These are phyloP conservation scores for Penicillium coffeae DNA, from an alignment of 495 filamentous ascomycete genomes.

Conservation along the genomic window DNA sequence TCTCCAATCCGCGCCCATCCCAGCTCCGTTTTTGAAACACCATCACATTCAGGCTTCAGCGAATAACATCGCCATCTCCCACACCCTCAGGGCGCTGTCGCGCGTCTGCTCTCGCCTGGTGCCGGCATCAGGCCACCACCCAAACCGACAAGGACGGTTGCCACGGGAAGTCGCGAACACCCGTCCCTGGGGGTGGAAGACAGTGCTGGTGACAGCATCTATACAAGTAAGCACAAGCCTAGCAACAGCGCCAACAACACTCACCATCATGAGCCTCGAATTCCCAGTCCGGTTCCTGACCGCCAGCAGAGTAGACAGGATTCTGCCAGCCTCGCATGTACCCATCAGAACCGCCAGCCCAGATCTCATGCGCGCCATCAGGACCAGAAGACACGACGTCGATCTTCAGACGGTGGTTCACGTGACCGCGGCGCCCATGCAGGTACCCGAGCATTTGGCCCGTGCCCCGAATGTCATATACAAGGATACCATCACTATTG, in stretches of 20 bases:
- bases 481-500: conserved; percentile 63
- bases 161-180: conserved; percentile 77
- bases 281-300: conserved; percentile 51
- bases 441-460: conserved; percentile 66
- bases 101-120: neutral
- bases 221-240: neutral
- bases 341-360: conserved; percentile 83
- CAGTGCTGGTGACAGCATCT: conserved; percentile 59
- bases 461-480: conserved; percentile 81
- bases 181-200: conserved; percentile 62
- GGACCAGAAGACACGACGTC: conserved; percentile 53
- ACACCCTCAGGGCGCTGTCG: conserved; percentile 66
- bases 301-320: conserved; percentile 51
- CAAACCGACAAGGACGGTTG: conserved; percentile 35
- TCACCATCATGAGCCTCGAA: conserved; percentile 56
- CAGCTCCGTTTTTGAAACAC: too few relatives aligned
- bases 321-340: conserved; percentile 71
- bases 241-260: neutral
- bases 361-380: conserved; percentile 64
- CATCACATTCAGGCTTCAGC: neutral
- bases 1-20: too few relatives aligned
- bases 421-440: conserved; percentile 62
- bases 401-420: conserved; percentile 75
- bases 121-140: conserved; percentile 13
- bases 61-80: conserved; percentile 44